Percentiles rank a stretch among this genome's conserved stretches.
Conservation (phyloP, 768 basidiomycete species). For the Pulveroboletus sp. region DNA sequence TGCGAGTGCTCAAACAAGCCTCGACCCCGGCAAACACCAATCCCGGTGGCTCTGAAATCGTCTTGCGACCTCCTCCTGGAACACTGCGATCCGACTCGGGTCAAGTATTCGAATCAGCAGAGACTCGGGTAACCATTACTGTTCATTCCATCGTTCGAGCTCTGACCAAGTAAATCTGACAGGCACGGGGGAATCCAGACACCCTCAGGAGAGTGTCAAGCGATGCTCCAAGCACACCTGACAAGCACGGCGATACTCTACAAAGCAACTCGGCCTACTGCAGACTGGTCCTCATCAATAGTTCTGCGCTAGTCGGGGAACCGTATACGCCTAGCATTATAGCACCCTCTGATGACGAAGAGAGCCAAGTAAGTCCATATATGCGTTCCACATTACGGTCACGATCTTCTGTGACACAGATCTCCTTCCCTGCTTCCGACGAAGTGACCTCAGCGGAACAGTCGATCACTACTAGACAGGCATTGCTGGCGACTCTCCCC, state of each 20-base stretch:
- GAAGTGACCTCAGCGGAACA: constrained; percentile 28
- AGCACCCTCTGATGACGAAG: neutral
- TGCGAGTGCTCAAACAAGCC: constrained; percentile 26
- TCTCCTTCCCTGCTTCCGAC: neutral
- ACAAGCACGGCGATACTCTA: constrained; percentile 16
- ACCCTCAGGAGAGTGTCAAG: neutral
- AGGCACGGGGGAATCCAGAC: neutral
- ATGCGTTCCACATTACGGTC: constrained; percentile 1
- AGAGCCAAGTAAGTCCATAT: constrained; percentile 19
- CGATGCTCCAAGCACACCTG: constrained; percentile 16
- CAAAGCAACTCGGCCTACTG: constrained; percentile 28
- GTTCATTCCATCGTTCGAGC: neutral
- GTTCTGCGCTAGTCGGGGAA: constrained; percentile 5
- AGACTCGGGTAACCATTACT: constrained; percentile 2
- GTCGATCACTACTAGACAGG: constrained; percentile 49
- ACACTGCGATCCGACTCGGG: neutral
- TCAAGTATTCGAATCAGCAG: neutral
- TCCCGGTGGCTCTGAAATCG: neutral
- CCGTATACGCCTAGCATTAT: neutral
- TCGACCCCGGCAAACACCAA: constrained; percentile 21
- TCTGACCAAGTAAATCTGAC: neutral
- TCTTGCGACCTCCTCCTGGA: neutral
- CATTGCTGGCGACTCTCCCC: constrained; percentile 54
- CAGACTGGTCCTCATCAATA: constrained; percentile 12
- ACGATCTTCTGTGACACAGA: neutral